Evolutionary conservation across 257 asterid species (phyloP).

Genomic region (Cruciata laevipes): DNA sequence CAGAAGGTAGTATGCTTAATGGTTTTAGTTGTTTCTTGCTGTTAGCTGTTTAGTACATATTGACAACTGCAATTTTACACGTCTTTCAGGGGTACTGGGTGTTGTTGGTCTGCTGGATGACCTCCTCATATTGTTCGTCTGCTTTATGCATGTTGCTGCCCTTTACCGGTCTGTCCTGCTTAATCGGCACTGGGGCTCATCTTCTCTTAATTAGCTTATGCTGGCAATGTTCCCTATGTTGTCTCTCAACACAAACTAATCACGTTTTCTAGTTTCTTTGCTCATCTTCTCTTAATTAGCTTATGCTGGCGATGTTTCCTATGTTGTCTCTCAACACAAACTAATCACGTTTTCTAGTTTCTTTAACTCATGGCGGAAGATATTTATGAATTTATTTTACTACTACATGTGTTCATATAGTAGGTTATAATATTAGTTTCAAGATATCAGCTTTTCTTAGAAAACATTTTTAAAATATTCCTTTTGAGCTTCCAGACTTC

Average conservation of each 20-base stretch:
- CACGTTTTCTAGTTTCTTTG: conserved; percentile 20
- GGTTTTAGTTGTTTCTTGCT: conserved; percentile 8
- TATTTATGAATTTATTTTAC: no score
- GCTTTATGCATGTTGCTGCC: conserved; percentile 87
- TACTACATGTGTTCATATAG: no score
- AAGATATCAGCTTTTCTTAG: no score
- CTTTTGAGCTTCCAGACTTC: not conserved
- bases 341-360: no score
- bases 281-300: conserved; percentile 8
- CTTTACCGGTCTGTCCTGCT: conserved; percentile 85
- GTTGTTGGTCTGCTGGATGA: conserved; percentile 80
- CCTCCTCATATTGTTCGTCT: conserved; percentile 54
- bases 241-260: no score
- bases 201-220: not conserved
- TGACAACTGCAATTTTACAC: conserved; percentile 1
- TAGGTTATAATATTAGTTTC: no score
- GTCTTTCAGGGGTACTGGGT: conserved; percentile 51
- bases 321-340: no score
- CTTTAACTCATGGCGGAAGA: no score
- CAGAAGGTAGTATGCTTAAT: conserved; percentile 33
- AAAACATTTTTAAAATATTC: no score
- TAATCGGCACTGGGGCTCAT: conserved; percentile 68
- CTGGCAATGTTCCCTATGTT: not conserved
- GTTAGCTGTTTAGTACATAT: not conserved
- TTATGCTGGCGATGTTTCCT: not conserved